A percentile compares a stretch with the other conserved stretches of the same genome.
These are phyloP conservation scores for Dianthus caryophyllus DNA, from an alignment of 148 eudicot genomes.

Conservation along the genomic window DNA sequence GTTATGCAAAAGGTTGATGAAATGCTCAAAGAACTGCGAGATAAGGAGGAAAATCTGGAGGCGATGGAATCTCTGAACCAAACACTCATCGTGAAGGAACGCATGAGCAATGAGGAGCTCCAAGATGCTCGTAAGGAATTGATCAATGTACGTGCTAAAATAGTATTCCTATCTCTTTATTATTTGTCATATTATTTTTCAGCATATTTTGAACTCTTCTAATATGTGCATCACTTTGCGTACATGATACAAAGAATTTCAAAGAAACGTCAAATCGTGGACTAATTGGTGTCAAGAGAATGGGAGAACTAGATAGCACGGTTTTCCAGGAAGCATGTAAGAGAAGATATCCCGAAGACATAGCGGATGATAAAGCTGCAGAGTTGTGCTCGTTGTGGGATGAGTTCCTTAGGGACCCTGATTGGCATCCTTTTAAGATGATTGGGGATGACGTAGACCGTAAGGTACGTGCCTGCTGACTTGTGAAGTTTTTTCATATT, in stretches of 20 bases:
- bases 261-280: slow-evolving; percentile 51
- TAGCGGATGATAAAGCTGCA: slow-evolving; percentile 80
- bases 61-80: slow-evolving; percentile 69
- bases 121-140: slow-evolving; percentile 91
- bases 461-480: slow-evolving; percentile 23
- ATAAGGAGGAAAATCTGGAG: slow-evolving; percentile 68
- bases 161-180: not conserved
- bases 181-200: not conserved
- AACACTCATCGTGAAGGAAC: slow-evolving; percentile 71
- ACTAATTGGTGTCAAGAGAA: slow-evolving; percentile 70
- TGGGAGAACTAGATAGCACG: slow-evolving; percentile 82
- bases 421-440: slow-evolving; percentile 88
- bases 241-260: slow-evolving; percentile 51
- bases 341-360: slow-evolving; percentile 49
- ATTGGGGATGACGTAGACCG: slow-evolving; percentile 40
- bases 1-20: slow-evolving; percentile 59
- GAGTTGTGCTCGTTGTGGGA: slow-evolving; percentile 90
- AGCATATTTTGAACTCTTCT: slow-evolving; percentile 4
- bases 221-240: slow-evolving; percentile 13
- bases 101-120: slow-evolving; percentile 84
- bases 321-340: slow-evolving; percentile 73
- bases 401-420: slow-evolving; percentile 87
- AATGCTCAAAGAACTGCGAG: slow-evolving; percentile 55
- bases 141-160: slow-evolving; percentile 46
- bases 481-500: not conserved